A percentile compares a stretch with the other conserved stretches of the same genome.
These are phyloP conservation scores for Fusarium nanum DNA, from an alignment of 2,329 filamentous ascomycete genomes.

Conservation along the genomic window DNA sequence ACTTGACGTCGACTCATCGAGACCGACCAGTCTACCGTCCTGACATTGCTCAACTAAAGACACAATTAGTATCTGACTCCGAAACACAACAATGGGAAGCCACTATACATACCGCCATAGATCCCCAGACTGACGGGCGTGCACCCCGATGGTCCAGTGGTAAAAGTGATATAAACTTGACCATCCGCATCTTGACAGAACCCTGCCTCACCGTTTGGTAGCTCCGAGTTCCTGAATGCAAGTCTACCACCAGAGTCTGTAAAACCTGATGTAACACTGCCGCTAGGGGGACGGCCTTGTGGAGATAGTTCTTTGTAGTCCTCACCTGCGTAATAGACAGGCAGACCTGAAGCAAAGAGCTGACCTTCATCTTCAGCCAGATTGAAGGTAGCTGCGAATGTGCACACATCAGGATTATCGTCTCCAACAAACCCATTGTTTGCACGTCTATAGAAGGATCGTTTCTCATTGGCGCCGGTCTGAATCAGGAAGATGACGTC, in stretches of 20 bases:
- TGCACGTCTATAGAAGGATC: background rate
- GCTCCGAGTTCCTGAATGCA: background rate
- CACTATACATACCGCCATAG: background rate
- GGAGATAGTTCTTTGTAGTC: background rate
- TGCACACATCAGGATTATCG: background rate
- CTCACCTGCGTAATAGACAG: background rate
- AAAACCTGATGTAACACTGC: background rate
- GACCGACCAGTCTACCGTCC: background rate
- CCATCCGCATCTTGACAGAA: background rate
- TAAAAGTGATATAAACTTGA: background rate
- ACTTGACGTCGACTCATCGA: background rate
- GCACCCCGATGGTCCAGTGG: background rate
- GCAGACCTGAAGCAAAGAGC: background rate
- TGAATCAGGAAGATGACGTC: background rate
- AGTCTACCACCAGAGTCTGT: background rate
- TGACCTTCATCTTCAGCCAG: background rate
- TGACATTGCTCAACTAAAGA: background rate
- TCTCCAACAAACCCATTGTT: background rate
- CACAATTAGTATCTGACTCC: background rate
- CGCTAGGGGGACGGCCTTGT: background rate
- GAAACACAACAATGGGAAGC: background rate
- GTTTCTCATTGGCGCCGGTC: background rate
- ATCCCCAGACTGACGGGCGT: background rate
- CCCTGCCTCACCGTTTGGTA: background rate
- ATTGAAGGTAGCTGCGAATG: background rate